These are phyloP conservation scores for Laguncularia racemosa DNA, from an alignment of 345 rosid genomes.

Conservation along the genomic window DNA sequence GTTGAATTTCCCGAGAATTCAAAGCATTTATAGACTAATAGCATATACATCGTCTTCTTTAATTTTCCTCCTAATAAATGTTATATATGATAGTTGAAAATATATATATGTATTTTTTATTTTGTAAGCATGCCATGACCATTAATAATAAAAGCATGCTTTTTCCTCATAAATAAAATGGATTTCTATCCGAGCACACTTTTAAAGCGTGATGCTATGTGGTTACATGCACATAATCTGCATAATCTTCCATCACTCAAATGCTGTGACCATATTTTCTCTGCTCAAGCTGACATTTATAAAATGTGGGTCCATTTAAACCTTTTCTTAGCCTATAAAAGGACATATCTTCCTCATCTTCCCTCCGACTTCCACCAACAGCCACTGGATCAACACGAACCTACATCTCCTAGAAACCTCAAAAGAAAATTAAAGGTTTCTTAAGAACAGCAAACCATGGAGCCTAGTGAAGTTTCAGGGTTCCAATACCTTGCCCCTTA, in stretches of 20 bases:
- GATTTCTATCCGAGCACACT: too few relatives aligned
- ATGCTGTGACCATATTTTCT: constrained; percentile 7
- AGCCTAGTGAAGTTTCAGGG: constrained; percentile 51
- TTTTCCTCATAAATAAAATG: too few relatives aligned
- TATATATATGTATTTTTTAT: too few relatives aligned
- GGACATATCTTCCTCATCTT: constrained; percentile 22
- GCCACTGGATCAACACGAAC: background rate
- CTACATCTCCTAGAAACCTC: constrained; percentile 11
- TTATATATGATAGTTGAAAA: too few relatives aligned
- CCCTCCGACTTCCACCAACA: constrained; percentile 3
- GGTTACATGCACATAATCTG: constrained; percentile 23
- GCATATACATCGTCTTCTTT: too few relatives aligned
- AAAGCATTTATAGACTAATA: too few relatives aligned
- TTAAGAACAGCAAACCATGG: constrained; percentile 20
- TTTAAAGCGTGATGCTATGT: too few relatives aligned
- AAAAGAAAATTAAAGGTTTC: background rate
- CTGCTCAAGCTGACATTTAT: constrained; percentile 18
- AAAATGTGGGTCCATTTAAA: constrained; percentile 35
- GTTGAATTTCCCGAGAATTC: too few relatives aligned
- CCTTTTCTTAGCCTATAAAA: constrained; percentile 42
- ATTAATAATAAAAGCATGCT: too few relatives aligned
- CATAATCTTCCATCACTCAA: constrained; percentile 19
- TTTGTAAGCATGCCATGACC: too few relatives aligned
- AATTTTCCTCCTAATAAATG: too few relatives aligned
- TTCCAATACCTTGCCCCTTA: constrained; percentile 32